Evolutionary conservation across 2,329 filamentous ascomycete species (phyloP).

Genomic region (Alternaria infectoria): DNA sequence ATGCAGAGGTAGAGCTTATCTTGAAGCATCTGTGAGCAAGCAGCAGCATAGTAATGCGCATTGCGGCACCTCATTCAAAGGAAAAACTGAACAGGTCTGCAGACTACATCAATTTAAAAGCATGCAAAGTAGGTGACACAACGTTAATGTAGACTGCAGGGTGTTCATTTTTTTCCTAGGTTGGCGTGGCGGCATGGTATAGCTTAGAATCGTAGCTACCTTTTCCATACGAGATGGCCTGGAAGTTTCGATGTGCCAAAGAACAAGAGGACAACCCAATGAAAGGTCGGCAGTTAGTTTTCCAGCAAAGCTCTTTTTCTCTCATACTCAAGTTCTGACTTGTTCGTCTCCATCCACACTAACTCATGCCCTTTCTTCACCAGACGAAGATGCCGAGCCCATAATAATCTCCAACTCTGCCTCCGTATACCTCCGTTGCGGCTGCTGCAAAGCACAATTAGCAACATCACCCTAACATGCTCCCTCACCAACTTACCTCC

Average conservation of each 20-base stretch:
- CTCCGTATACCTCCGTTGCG: conserved; percentile 14
- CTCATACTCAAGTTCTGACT: background rate
- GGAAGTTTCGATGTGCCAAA: background rate
- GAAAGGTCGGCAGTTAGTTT: background rate
- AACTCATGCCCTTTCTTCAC: background rate
- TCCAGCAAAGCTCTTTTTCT: too few species aligned
- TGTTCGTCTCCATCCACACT: background rate
- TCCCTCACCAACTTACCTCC: background rate
- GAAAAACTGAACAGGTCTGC: too few species aligned
- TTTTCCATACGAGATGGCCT: too few species aligned
- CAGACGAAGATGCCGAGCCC: background rate
- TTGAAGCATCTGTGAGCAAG: conserved; percentile 20
- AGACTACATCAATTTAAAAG: too few species aligned
- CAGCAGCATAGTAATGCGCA: background rate
- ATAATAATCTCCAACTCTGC: conserved; percentile 7
- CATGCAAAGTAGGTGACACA: too few species aligned
- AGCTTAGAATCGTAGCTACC: too few species aligned
- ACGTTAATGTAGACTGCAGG: too few species aligned
- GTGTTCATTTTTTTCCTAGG: too few species aligned
- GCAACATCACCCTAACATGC: background rate
- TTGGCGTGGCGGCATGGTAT: too few species aligned
- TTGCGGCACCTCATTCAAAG: too few species aligned
- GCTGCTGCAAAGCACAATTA: conserved; percentile 13
- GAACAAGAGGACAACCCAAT: background rate
- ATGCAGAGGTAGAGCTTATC: conserved; percentile 57